These are phyloP conservation scores for Ramalina peruviana DNA, from an alignment of 495 filamentous ascomycete genomes.

Conservation along the genomic window DNA sequence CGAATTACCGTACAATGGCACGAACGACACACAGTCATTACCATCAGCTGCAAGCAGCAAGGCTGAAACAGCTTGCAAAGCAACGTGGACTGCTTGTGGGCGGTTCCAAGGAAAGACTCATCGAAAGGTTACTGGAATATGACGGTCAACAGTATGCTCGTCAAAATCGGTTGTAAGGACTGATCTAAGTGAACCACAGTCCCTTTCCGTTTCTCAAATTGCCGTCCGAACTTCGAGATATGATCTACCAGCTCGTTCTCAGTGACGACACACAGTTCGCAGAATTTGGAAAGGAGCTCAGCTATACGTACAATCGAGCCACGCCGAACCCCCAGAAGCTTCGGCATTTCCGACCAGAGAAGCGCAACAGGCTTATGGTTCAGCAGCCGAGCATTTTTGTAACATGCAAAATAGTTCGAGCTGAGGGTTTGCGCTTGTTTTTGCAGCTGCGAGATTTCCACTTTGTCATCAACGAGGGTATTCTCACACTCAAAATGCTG, in stretches of 20 bases:
- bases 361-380: background rate
- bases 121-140: background rate
- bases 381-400: slow-evolving; percentile 1
- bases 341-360: too few species aligned
- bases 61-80: background rate
- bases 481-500: background rate
- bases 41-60: background rate
- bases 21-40: background rate
- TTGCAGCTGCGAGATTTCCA: background rate
- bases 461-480: background rate
- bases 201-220: background rate
- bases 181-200: background rate
- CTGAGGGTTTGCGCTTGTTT: background rate
- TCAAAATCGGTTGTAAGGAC: background rate
- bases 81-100: background rate
- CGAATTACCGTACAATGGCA: background rate
- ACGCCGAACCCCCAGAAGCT: too few species aligned
- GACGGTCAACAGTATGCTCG: background rate
- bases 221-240: slow-evolving; percentile 1
- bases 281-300: background rate
- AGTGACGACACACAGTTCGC: background rate
- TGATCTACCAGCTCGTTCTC: background rate
- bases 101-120: background rate
- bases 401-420: background rate
- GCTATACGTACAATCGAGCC: too few species aligned